These are phyloP conservation scores for Austropuccinia psidii DNA, from an alignment of 1,284 basidiomycete species.

Conservation along the genomic window DNA sequence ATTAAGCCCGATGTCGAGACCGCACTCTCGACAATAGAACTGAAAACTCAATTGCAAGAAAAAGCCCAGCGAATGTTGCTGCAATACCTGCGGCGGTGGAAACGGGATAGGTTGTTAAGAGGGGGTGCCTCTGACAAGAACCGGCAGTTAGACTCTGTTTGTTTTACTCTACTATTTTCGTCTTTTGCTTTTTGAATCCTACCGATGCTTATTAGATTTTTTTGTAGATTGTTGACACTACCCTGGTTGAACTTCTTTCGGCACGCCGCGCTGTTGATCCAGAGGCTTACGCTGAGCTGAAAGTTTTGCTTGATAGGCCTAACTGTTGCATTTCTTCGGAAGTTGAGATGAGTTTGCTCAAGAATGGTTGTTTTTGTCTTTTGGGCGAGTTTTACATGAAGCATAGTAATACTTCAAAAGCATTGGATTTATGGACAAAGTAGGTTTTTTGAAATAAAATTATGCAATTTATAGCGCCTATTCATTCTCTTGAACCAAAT, in stretches of 20 bases:
- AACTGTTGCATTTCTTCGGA: slow-evolving; percentile 59
- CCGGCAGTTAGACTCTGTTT: slow-evolving; percentile 48
- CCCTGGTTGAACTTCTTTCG: slow-evolving; percentile 65
- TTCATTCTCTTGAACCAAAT: not conserved
- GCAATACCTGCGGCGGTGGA: slow-evolving; percentile 56
- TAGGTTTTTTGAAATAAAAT: slow-evolving; percentile 48
- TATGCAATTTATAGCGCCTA: not conserved
- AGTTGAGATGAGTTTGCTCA: slow-evolving; percentile 58
- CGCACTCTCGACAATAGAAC: slow-evolving; percentile 61
- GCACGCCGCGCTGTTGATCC: slow-evolving; percentile 54
- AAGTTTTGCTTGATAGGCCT: slow-evolving; percentile 57
- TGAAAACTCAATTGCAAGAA: slow-evolving; percentile 56
- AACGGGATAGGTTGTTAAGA: slow-evolving; percentile 41
- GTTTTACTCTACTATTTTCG: slow-evolving; percentile 3
- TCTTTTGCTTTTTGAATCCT: slow-evolving; percentile 35
- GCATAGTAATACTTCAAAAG: slow-evolving; percentile 56
- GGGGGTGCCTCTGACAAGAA: slow-evolving; percentile 43
- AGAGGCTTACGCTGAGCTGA: slow-evolving; percentile 54
- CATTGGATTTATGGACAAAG: slow-evolving; percentile 65
- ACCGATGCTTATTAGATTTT: slow-evolving; percentile 8
- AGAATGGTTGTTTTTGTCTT: slow-evolving; percentile 57
- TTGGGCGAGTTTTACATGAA: slow-evolving; percentile 61
- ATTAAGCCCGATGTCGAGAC: slow-evolving; percentile 62
- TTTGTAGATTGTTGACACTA: slow-evolving; percentile 67
- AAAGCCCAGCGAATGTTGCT: slow-evolving; percentile 64